These are phyloP conservation scores for Iberis amara DNA, from an alignment of 441 rosid genomes.

Conservation along the genomic window DNA sequence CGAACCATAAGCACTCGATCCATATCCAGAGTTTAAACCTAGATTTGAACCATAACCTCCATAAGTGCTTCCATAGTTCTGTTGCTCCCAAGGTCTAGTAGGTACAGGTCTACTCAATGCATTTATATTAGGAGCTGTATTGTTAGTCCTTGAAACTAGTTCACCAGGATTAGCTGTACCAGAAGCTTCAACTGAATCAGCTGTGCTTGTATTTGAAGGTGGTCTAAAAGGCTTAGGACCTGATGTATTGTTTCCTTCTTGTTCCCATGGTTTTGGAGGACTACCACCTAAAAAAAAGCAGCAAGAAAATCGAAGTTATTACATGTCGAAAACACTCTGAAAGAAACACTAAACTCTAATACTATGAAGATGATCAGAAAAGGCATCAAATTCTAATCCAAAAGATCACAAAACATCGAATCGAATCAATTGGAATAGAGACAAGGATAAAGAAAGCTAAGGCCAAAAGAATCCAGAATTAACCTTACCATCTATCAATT, in stretches of 20 bases:
- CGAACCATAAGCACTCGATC: conserved; percentile 33
- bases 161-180: conserved; percentile 92
- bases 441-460: too few species aligned
- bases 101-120: conserved; percentile 72
- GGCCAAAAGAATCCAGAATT: too few species aligned
- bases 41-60: conserved; percentile 29
- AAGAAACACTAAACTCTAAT: conserved; percentile 1
- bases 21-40: conserved; percentile 46
- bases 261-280: conserved; percentile 96
- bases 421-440: too few species aligned
- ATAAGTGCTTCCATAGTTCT: conserved; percentile 40
- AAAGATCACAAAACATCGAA: too few species aligned
- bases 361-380: too few species aligned
- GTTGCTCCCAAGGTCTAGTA: conserved; percentile 84
- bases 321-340: neutral
- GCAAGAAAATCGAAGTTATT: neutral
- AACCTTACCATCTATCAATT: too few species aligned
- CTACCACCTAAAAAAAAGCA: conserved; percentile 39
- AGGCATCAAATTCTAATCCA: too few species aligned
- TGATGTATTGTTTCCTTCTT: conserved; percentile 62
- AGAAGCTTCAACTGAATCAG: conserved; percentile 87
- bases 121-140: conserved; percentile 37
- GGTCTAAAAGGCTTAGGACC: conserved; percentile 91
- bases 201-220: conserved; percentile 77
- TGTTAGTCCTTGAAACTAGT: conserved; percentile 46